Evolutionary conservation across 106 monocot species (phyloP), one percentile per base, ranked within the genome.

Genomic region (Vanilla planifolia): DNA sequence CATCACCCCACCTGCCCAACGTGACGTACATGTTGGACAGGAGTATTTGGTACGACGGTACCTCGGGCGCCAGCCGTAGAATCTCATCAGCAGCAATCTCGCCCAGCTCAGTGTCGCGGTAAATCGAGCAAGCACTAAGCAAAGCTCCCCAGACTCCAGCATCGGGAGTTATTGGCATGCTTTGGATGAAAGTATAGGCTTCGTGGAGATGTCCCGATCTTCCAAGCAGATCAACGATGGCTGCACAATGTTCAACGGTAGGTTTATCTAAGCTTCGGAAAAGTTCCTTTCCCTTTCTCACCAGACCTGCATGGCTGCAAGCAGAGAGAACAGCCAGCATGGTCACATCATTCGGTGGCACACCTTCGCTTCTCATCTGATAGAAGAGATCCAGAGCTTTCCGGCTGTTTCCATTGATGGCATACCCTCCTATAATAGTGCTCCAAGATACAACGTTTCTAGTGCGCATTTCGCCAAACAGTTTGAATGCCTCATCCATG

Each of bases 221-320:
- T 16, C 80, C 65, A 7, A 85, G 39, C 21, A 85, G 71, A 64
- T 85, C 85, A 36, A 80, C 73, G 70, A 85, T 77, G 30, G 80
- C 77, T 15, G 80, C 85, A 46, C 70, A 80, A 27, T 85, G 85
- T 67, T 85, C 61, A 40, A 77, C 34, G 11, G 39, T 52, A 15
- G 80, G 80, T 15, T 55, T 56, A 33, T 56, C 4, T 0, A 65
- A 46, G 45, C 36, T 27, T 6, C 14, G 10, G 45, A 72, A 72
- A 9, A 58, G 33, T 17, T 46, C 23, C 72, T 72, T 64, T 11
- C 72, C 72, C 36, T 72, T 44, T 26, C 1, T 55, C 20, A 72
- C 72, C 10, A 72, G 37, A 0, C 72, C 72, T 1, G 64, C 43
- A 45, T 72, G 72, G 46, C 64, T 57, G 37, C 72, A 72, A 2